Evolutionary conservation across 208 protist genomes (phyloP).

Genomic region (Trichomonas gallinae): DNA sequence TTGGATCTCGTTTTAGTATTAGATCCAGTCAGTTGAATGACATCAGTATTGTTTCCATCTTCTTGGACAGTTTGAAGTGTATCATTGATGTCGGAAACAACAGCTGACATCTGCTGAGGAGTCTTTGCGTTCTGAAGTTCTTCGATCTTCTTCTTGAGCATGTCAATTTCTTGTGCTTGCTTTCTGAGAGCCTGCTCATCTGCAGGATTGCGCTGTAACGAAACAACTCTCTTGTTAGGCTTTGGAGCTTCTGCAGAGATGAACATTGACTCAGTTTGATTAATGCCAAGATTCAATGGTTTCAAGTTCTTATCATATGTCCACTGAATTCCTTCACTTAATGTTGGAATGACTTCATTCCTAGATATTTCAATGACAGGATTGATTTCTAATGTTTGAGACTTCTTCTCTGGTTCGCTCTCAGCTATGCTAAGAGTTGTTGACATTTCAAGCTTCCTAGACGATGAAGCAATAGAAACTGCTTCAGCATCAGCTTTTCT

Average conservation of each 20-base stretch:
- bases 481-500: background rate
- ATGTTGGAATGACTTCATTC: background rate
- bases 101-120: background rate
- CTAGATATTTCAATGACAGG: background rate
- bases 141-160: background rate
- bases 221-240: background rate
- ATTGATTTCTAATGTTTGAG: background rate
- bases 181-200: background rate
- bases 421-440: background rate
- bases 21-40: background rate
- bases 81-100: background rate
- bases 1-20: background rate
- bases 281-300: background rate
- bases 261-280: background rate
- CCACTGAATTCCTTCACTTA: background rate
- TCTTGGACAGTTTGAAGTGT: background rate
- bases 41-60: background rate
- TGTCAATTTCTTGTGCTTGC: background rate
- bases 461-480: background rate
- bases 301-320: background rate
- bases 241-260: background rate
- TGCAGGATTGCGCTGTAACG: background rate
- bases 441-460: background rate
- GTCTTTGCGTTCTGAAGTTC: background rate
- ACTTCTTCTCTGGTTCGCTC: background rate